phyloP scores from a whole-genome alignment of 495 filamentous ascomycete genomes.

The Usnea hakonensis region DNA sequence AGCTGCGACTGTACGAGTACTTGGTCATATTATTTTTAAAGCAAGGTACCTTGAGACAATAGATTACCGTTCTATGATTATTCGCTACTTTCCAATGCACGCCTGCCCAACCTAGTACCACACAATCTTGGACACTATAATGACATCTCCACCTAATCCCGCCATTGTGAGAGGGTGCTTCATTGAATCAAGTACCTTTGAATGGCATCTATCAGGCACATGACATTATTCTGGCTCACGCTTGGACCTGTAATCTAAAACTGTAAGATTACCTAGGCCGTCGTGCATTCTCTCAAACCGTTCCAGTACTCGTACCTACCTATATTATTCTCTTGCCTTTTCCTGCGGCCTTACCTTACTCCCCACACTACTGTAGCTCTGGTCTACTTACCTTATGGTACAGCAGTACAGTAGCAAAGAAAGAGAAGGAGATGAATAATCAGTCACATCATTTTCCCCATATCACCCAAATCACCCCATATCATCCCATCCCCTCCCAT shows the following conservation, averaged over 20 bases:
- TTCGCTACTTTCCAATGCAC: slow-evolving; percentile 8
- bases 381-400: too few species aligned
- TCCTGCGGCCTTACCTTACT: neutral
- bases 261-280: too few species aligned
- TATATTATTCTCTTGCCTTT: neutral
- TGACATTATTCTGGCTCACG: too few species aligned
- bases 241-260: too few species aligned
- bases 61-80: too few species aligned
- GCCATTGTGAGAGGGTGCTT: too few species aligned
- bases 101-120: slow-evolving; percentile 15
- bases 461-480: neutral
- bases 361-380: neutral
- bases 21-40: too few species aligned
- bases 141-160: neutral
- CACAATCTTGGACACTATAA: neutral
- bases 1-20: neutral
- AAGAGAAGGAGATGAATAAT: neutral
- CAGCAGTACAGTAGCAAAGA: neutral
- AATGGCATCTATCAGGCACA: neutral
- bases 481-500: neutral
- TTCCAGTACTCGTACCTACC: too few species aligned
- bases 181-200: too few species aligned
- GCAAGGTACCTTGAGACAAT: too few species aligned
- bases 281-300: too few species aligned
- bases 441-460: neutral